Conservation (phyloP, 176 grass and related monocot genomes). For the Panicum miliaceum region DNA sequence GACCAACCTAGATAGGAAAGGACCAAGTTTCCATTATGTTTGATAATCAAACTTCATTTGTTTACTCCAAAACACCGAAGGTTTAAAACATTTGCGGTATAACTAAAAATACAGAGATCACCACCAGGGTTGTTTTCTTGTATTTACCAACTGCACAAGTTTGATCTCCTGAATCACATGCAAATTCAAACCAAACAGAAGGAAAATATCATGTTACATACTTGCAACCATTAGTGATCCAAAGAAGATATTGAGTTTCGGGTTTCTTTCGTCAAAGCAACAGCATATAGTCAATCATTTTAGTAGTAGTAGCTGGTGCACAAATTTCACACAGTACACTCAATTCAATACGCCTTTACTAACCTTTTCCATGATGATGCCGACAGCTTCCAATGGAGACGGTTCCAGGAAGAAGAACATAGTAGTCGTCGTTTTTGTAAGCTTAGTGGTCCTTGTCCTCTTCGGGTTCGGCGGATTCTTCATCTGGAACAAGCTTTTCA, state of each 20-base stretch:
- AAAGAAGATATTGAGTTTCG: background rate
- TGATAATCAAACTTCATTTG: background rate
- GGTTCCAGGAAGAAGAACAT: slow-evolving; percentile 33
- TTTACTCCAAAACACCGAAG: background rate
- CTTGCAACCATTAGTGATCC: background rate
- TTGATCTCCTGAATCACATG: background rate
- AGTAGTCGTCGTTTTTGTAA: slow-evolving; percentile 20
- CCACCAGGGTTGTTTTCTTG: background rate
- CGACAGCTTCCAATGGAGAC: slow-evolving; percentile 42
- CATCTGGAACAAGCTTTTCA: slow-evolving; percentile 50
- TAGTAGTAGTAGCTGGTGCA: background rate
- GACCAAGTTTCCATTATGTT: background rate
- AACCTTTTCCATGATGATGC: slow-evolving; percentile 7
- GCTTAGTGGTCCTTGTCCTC: slow-evolving; percentile 33
- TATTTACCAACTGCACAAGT: background rate
- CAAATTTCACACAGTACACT: background rate
- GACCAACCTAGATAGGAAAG: background rate
- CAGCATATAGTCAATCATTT: background rate
- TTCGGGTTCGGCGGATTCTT: slow-evolving; percentile 18
- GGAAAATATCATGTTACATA: background rate
- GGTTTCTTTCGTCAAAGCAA: slow-evolving; percentile 10
- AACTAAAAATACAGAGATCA: background rate
- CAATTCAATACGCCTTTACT: background rate
- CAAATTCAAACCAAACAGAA: background rate
- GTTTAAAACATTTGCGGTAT: background rate